Evolutionary conservation across 768 basidiomycete genomes (phyloP).

Genomic region (Suillus subaureus): DNA sequence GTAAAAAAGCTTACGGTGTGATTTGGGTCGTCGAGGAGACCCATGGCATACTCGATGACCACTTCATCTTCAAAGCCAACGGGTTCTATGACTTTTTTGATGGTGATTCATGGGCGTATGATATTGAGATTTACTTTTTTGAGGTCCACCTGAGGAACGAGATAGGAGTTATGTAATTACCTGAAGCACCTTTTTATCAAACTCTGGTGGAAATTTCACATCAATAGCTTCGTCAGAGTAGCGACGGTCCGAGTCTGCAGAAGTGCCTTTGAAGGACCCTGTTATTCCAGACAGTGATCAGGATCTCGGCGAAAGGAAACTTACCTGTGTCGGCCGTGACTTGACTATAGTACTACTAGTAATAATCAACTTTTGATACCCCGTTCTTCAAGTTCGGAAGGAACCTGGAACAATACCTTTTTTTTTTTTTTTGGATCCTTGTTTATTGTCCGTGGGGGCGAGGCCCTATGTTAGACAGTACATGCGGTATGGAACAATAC

Average conservation of each 20-base stretch:
- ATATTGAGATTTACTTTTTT: constrained; percentile 93
- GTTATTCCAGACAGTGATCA: constrained; percentile 5
- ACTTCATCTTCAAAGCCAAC: constrained; percentile 97
- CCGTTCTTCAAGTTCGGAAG: too few species aligned
- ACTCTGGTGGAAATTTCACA: constrained; percentile 91
- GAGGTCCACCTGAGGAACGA: constrained; percentile 60
- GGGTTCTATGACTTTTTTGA: constrained; percentile 86
- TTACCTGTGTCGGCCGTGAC: constrained; percentile 48
- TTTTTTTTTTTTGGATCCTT: too few species aligned
- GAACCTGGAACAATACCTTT: too few species aligned
- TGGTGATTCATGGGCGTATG: constrained; percentile 93
- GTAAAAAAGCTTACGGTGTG: constrained; percentile 62
- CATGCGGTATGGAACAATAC: too few species aligned
- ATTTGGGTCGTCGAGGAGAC: constrained; percentile 83
- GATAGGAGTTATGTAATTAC: constrained; percentile 1
- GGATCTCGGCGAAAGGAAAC: constrained; percentile 25
- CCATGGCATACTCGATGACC: constrained; percentile 95
- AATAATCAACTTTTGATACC: too few species aligned
- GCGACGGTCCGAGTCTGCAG: too few species aligned
- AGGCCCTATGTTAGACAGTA: too few species aligned
- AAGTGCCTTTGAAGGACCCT: too few species aligned
- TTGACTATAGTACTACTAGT: too few species aligned
- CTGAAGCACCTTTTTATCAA: constrained; percentile 67
- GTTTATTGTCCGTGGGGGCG: too few species aligned
- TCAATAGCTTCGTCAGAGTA: too few species aligned